Base-by-base conservation (phyloP, 164 flowering plant genomes). In the Piper betle region DNA sequence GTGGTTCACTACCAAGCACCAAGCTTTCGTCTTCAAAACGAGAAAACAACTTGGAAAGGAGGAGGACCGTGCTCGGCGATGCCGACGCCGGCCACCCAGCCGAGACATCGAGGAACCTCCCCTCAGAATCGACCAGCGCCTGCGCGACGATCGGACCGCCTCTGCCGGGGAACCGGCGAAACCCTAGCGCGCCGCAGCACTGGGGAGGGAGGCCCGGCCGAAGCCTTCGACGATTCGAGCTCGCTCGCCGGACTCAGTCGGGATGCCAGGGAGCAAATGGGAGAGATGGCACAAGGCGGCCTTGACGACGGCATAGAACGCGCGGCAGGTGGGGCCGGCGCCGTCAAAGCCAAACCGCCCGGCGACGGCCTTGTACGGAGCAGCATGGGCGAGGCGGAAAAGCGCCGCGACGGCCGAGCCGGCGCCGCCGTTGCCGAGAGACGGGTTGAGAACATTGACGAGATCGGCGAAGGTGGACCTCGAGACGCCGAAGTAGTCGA, bases 91-190 rank as follows among this genome's bases (percentile, higher is more conserved):
- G 94, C 94, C 94, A 89, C 4, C 97, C 97, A 37, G 94, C 91
- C 0, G 94, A 89, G 25, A 89, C 78, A 73, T 90, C 97, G 61
- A 85, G 61, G 61, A 90, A 90, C 68, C 85, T 83, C 66, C 97
- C 95, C 57, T 82, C 85, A 0, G 82, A 77, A 65, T 84, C 97
- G 57, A 90, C 95, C 74, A 85, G 75, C 38, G 79, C 91, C 66
- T 85, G 88, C 55, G 80, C 91, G 53, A 84, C 57, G 64, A 87
- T n/a, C 0, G 71, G 67, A 19, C 54, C 62, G 15, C 39, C 43
- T 10, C 17, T 33, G 50, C 78, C 53, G 6, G 46, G 55, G 69
- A 86, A 87, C 52, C 69, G 68, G 54, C 68, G 74, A 53, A 81
- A 61, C 59, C 89, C 87, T 52, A 89, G 59, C 59, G 76, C 83